phyloP scores from a whole-genome alignment of 495 filamentous ascomycete species.

The Hypoxylon subgilvum region DNA sequence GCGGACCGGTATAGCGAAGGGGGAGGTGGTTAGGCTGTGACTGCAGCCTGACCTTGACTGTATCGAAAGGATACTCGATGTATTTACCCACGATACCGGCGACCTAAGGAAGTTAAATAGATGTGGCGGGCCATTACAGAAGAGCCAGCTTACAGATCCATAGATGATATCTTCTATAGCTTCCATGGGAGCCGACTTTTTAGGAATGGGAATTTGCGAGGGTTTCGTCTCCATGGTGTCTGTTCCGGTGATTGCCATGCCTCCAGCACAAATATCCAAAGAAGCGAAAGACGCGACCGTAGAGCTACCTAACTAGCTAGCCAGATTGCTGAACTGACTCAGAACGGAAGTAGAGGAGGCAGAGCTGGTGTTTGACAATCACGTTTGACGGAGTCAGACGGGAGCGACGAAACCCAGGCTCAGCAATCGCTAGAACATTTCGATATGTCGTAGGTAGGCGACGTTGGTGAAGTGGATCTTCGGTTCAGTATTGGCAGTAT shows the following conservation, averaged over 20 bases:
- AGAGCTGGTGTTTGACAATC: constrained; percentile 32
- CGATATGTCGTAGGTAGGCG: constrained; percentile 18
- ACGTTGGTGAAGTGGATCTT: constrained; percentile 26
- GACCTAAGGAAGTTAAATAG: constrained; percentile 54
- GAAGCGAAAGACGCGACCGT: not conserved
- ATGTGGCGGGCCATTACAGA: not conserved
- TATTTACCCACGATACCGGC: constrained; percentile 93
- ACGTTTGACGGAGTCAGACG: constrained; percentile 29
- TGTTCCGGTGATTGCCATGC: constrained; percentile 28
- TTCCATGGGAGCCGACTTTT: constrained; percentile 64
- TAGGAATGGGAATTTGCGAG: constrained; percentile 13
- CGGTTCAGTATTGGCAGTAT: constrained; percentile 23
- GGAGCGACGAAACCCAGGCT: constrained; percentile 35
- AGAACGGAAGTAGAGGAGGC: constrained; percentile 17
- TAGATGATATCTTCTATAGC: constrained; percentile 81
- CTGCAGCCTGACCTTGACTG: constrained; percentile 84
- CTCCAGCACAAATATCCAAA: constrained; percentile 9
- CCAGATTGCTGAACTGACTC: constrained; percentile 10
- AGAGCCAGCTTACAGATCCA: constrained; percentile 71
- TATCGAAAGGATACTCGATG: constrained; percentile 98
- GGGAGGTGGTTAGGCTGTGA: constrained; percentile 84
- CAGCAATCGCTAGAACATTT: constrained; percentile 37
- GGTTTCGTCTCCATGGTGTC: constrained; percentile 36
- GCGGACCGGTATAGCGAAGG: constrained; percentile 80
- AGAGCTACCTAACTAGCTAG: constrained; percentile 10